Evolutionary conservation across 768 basidiomycete species (phyloP).

Genomic region (Terana coerulea): DNA sequence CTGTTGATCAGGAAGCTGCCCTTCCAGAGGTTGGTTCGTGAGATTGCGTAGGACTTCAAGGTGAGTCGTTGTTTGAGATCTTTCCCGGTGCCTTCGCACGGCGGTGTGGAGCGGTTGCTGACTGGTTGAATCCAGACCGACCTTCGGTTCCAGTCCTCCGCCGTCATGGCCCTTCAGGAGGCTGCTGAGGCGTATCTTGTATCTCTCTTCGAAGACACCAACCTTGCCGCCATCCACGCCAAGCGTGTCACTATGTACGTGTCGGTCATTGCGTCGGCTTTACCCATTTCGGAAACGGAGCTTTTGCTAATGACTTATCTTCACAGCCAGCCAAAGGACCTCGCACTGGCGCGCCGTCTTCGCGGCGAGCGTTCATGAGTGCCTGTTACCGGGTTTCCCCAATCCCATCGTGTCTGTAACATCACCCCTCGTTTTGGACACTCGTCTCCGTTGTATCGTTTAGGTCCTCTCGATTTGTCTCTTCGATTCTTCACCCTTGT

Average conservation of each 20-base stretch:
- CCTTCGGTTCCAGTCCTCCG: slow-evolving; percentile 88
- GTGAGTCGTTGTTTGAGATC: slow-evolving; percentile 33
- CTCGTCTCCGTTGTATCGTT: slow-evolving; percentile 1
- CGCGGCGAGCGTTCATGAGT: slow-evolving; percentile 72
- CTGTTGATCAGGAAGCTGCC: slow-evolving; percentile 84
- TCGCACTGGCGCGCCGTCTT: slow-evolving; percentile 73
- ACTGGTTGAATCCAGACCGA: slow-evolving; percentile 46
- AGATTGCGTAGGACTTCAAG: slow-evolving; percentile 92
- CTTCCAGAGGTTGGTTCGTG: slow-evolving; percentile 87
- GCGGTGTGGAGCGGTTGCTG: neutral
- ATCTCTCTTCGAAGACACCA: slow-evolving; percentile 76
- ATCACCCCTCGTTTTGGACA: no score
- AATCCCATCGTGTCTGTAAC: no score
- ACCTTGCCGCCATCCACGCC: slow-evolving; percentile 82
- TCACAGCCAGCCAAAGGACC: slow-evolving; percentile 73
- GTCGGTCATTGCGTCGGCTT: neutral
- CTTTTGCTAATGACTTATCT: slow-evolving; percentile 1
- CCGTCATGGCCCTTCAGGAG: slow-evolving; percentile 84
- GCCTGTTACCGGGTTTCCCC: no score
- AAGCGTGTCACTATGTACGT: slow-evolving; percentile 71
- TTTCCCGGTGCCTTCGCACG: slow-evolving; percentile 3
- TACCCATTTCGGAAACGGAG: neutral
- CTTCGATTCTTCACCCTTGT: neutral
- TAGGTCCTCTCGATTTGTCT: neutral
- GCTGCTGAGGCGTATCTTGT: slow-evolving; percentile 82